Percentiles rank a stretch among this genome's conserved stretches.
Conservation (phyloP, 495 filamentous ascomycete species). For the Aspergillus kassunensis region DNA sequence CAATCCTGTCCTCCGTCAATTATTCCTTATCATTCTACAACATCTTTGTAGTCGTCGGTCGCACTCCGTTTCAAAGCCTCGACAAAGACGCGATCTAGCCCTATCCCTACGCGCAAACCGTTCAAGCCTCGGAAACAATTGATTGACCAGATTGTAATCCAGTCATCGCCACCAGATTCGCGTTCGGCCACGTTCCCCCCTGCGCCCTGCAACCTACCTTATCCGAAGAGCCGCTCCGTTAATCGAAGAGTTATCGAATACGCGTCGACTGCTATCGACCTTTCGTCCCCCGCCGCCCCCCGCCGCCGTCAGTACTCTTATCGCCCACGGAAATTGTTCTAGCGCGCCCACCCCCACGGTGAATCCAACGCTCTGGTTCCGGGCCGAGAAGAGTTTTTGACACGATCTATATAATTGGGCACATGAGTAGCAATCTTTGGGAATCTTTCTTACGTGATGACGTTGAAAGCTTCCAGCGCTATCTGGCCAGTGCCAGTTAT, state of each 20-base stretch:
- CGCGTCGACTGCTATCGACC: constrained; percentile 17
- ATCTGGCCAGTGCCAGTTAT: constrained; percentile 65
- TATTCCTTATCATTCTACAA: no score
- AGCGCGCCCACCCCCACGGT: constrained; percentile 74
- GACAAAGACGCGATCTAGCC: background rate
- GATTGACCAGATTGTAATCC: constrained; percentile 10
- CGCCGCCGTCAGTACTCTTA: constrained; percentile 30
- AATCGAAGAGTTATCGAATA: constrained; percentile 3
- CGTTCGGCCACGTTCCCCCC: constrained; percentile 5
- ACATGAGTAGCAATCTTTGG: constrained; percentile 97
- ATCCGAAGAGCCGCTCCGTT: background rate
- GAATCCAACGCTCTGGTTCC: constrained; percentile 76
- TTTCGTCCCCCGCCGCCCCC: background rate
- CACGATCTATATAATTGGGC: constrained; percentile 44
- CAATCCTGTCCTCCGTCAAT: constrained; percentile 1
- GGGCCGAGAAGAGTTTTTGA: constrained; percentile 60
- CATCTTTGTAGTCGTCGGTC: background rate
- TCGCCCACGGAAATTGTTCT: constrained; percentile 58
- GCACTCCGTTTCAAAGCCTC: constrained; percentile 6
- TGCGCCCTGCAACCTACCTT: background rate
- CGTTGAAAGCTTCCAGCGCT: constrained; percentile 81
- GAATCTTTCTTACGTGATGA: constrained; percentile 94
- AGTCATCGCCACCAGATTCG: constrained; percentile 22
- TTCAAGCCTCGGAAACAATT: constrained; percentile 16
- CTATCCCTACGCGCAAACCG: constrained; percentile 6